These are phyloP conservation scores for Lithohypha guttulata DNA, from an alignment of 2,329 filamentous ascomycete species.

Conservation along the genomic window DNA sequence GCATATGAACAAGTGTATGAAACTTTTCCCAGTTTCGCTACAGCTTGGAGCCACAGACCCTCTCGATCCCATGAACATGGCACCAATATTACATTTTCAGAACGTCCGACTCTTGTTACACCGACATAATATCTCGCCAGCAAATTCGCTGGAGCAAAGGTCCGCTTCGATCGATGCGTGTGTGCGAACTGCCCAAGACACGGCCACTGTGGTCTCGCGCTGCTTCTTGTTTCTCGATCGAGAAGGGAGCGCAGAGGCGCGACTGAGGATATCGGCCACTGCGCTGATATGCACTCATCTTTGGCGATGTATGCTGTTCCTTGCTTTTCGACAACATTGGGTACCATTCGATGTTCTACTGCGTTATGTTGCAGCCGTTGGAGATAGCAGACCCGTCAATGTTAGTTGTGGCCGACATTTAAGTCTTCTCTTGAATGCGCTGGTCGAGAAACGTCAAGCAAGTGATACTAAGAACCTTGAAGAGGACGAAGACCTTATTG, in stretches of 20 bases:
- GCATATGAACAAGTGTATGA: conserved; percentile 66
- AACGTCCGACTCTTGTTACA: conserved; percentile 77
- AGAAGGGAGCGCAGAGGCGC: conserved; percentile 36
- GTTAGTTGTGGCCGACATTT: conserved; percentile 70
- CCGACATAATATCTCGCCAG: conserved; percentile 73
- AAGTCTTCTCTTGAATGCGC: conserved; percentile 62
- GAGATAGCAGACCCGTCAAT: conserved; percentile 61
- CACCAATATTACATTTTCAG: conserved; percentile 67
- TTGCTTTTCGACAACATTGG: conserved; percentile 64
- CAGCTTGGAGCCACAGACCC: conserved; percentile 55
- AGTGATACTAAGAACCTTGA: conserved; percentile 36
- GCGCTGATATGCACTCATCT: conserved; percentile 71
- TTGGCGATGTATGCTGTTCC: conserved; percentile 73
- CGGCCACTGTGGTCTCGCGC: conserved; percentile 62
- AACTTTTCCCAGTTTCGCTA: conserved; percentile 64
- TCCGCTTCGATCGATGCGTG: conserved; percentile 67
- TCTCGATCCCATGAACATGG: conserved; percentile 63
- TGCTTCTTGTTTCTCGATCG: conserved; percentile 39
- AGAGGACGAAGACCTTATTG: conserved; percentile 76
- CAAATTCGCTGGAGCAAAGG: conserved; percentile 55
- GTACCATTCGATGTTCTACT: conserved; percentile 63
- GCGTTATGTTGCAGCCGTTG: conserved; percentile 59
- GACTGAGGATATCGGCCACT: conserved; percentile 55
- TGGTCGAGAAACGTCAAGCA: conserved; percentile 47
- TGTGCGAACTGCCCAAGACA: conserved; percentile 63